These are phyloP conservation scores for Fragilaria radians DNA, from an alignment of 108 stramenopile genomes.

Conservation along the genomic window DNA sequence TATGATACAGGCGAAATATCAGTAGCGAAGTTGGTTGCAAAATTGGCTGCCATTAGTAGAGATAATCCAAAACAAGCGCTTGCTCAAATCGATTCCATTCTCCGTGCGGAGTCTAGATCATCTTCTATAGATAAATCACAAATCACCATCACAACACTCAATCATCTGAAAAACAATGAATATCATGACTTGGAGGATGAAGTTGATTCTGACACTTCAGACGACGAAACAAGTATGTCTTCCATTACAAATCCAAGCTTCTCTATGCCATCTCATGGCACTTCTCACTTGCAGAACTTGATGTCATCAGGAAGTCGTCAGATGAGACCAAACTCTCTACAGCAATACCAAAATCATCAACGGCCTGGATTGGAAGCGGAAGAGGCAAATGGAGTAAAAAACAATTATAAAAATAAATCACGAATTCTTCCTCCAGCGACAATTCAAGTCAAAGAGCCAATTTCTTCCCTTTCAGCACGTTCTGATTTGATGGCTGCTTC, in stretches of 20 bases:
- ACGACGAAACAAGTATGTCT: constrained; percentile 57
- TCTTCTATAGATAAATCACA: constrained; percentile 1
- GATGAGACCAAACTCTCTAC: constrained; percentile 26
- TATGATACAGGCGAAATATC: constrained; percentile 5
- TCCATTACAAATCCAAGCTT: constrained; percentile 74
- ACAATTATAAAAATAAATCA: neutral
- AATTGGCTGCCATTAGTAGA: constrained; percentile 54
- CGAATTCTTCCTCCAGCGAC: constrained; percentile 16
- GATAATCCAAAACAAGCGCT: constrained; percentile 60
- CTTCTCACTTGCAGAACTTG: constrained; percentile 7
- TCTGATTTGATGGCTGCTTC: neutral
- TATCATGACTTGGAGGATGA: constrained; percentile 24
- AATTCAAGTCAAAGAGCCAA: constrained; percentile 15
- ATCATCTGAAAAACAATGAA: constrained; percentile 12
- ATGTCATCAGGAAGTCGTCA: constrained; percentile 22
- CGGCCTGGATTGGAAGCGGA: neutral
- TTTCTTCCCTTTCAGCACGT: neutral
- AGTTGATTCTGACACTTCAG: constrained; percentile 16
- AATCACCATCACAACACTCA: neutral
- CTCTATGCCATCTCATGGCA: neutral
- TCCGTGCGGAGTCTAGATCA: constrained; percentile 40
- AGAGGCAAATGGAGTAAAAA: neutral
- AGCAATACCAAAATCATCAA: constrained; percentile 12
- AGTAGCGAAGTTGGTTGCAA: constrained; percentile 46
- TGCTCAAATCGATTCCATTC: constrained; percentile 74